Percentiles rank a stretch among this genome's conserved stretches.
phyloP scores from a whole-genome alignment of 2,329 filamentous ascomycete genomes.

The Blumeria graminis region DNA sequence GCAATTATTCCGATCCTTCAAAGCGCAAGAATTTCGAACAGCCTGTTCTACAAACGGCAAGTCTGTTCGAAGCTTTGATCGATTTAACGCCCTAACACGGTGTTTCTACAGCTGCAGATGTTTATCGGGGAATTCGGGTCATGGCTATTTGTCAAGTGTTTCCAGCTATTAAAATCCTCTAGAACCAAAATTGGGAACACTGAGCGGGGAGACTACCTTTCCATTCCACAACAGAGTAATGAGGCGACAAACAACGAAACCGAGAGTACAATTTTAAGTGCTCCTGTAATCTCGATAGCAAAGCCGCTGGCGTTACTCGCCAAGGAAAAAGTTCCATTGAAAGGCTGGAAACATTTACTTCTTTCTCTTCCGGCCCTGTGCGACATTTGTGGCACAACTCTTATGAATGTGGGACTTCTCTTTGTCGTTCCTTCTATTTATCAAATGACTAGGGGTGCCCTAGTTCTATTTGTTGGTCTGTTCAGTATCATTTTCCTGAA shows the following conservation, averaged over 20 bases:
- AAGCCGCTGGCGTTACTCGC: constrained; percentile 28
- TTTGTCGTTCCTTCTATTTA: constrained; percentile 93
- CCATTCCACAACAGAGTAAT: constrained; percentile 27
- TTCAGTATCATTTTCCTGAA: constrained; percentile 84
- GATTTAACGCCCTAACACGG: neutral
- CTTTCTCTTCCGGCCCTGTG: constrained; percentile 73
- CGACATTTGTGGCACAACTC: constrained; percentile 81
- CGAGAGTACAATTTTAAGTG: constrained; percentile 21
- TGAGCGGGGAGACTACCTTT: constrained; percentile 35
- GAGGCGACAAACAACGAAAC: constrained; percentile 18
- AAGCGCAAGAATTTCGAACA: constrained; percentile 65
- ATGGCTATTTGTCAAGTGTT: constrained; percentile 66
- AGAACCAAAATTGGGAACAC: constrained; percentile 20
- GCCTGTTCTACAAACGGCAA: constrained; percentile 69
- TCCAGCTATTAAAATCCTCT: constrained; percentile 39
- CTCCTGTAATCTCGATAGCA: constrained; percentile 21
- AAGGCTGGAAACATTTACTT: constrained; percentile 46
- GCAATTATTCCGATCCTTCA: constrained; percentile 41
- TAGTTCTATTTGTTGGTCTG: constrained; percentile 85
- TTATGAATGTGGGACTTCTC: constrained; percentile 89
- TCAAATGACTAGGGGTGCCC: constrained; percentile 89
- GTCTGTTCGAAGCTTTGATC: neutral
- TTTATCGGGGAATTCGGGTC: constrained; percentile 91
- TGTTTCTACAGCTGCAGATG: constrained; percentile 42
- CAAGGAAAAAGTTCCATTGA: constrained; percentile 34